Percentiles rank a stretch among this genome's conserved stretches.
Evolutionary conservation across 441 rosid species (phyloP).

Genomic region (Rhodomyrtus psidioides): DNA sequence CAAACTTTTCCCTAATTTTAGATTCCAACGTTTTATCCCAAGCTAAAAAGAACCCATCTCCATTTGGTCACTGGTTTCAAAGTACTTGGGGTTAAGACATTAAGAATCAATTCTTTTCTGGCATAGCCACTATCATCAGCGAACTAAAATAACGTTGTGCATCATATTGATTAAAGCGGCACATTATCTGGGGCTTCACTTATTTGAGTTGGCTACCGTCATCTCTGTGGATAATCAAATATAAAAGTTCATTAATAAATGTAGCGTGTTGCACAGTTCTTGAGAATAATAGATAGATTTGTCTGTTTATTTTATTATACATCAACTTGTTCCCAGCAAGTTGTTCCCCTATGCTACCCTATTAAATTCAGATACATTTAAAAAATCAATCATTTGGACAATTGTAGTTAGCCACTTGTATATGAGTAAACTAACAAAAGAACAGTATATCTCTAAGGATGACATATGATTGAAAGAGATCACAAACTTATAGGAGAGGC

Average conservation of each 20-base stretch:
- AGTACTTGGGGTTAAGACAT: not conserved
- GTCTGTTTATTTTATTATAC: not conserved
- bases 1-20: not conserved
- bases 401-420: not conserved
- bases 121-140: accelerated
- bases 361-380: not conserved
- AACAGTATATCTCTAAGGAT: not conserved
- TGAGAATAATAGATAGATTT: not conserved
- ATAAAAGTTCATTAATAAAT: not conserved
- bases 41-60: not conserved
- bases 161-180: not conserved
- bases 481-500: not conserved
- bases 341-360: not conserved
- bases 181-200: not conserved
- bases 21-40: not conserved
- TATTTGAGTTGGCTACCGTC: not conserved
- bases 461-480: not conserved
- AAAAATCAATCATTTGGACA: not conserved
- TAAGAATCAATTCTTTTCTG: not conserved
- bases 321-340: not conserved
- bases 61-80: not conserved
- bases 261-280: not conserved
- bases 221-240: not conserved
- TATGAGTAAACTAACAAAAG: not conserved
- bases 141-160: not conserved